Percentiles rank a stretch among this genome's conserved stretches.
These are phyloP conservation scores for Lentinula novae-zelandiae DNA, from an alignment of 1,284 basidiomycete species.

Conservation along the genomic window DNA sequence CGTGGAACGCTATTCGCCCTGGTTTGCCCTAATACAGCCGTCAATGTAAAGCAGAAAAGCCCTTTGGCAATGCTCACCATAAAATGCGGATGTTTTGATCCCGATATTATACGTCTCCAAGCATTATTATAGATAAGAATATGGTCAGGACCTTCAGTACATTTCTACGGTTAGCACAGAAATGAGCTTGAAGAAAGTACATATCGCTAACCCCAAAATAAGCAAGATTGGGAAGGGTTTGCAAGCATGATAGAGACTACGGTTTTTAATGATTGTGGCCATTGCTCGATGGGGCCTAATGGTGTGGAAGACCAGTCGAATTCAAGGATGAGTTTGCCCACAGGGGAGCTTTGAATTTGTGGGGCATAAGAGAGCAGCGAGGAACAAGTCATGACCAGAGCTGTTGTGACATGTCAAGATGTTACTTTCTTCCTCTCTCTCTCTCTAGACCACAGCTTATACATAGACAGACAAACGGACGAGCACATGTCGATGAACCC, in stretches of 20 bases:
- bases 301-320: conserved; percentile 11
- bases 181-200: neutral
- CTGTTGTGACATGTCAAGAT: no score
- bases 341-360: conserved; percentile 4
- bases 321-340: conserved; percentile 3
- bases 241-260: conserved; percentile 8
- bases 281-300: conserved; percentile 8
- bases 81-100: neutral
- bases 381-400: no score
- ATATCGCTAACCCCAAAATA: neutral
- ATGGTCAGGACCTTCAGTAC: neutral
- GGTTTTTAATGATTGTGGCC: conserved; percentile 12
- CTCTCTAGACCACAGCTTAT: no score
- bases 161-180: neutral
- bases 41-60: neutral
- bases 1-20: conserved; percentile 9
- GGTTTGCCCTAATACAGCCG: conserved; percentile 1
- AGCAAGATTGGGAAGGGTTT: conserved; percentile 11
- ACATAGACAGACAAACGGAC: no score
- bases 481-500: no score
- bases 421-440: no score
- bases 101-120: neutral
- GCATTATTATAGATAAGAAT: neutral
- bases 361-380: conserved; percentile 3
- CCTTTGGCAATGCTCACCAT: neutral